These are phyloP conservation scores for Botrytis galanthina DNA, from an alignment of 2,329 filamentous ascomycete genomes.

Conservation along the genomic window DNA sequence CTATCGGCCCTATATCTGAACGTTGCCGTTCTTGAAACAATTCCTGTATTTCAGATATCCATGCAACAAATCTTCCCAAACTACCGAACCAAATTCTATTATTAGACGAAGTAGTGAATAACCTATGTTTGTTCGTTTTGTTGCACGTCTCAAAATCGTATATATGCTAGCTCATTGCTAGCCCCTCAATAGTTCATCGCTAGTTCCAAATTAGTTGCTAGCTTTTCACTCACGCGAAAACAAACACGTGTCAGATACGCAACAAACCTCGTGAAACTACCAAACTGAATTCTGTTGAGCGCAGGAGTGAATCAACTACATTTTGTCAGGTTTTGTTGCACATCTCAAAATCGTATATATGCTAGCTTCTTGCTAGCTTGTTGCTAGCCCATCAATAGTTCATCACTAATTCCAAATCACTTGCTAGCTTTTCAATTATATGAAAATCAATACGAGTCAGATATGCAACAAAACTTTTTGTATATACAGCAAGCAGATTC, in stretches of 20 bases:
- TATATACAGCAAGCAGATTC: too few relatives aligned
- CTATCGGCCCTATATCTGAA: not conserved
- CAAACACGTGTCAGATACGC: not conserved
- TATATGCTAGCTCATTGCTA: not conserved
- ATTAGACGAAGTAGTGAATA: not conserved
- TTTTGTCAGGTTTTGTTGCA: too few relatives aligned
- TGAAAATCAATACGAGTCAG: not conserved
- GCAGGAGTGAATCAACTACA: too few relatives aligned
- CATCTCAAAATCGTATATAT: not conserved
- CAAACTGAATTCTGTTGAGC: too few relatives aligned
- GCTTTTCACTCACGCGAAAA: not conserved
- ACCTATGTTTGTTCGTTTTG: not conserved
- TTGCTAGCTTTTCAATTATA: not conserved
- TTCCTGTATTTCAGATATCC: not conserved
- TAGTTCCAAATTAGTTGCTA: not conserved
- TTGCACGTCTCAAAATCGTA: not conserved
- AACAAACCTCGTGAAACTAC: not conserved
- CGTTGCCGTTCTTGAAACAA: not conserved
- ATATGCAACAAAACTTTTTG: not conserved
- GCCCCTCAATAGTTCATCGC: not conserved
- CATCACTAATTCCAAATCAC: not conserved
- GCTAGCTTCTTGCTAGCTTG: not conserved
- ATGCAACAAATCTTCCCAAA: not conserved
- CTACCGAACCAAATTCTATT: not conserved
- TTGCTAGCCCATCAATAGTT: not conserved